Evolutionary conservation across 768 basidiomycete species (phyloP).

Genomic region (Udeniomyces megalosporus): DNA sequence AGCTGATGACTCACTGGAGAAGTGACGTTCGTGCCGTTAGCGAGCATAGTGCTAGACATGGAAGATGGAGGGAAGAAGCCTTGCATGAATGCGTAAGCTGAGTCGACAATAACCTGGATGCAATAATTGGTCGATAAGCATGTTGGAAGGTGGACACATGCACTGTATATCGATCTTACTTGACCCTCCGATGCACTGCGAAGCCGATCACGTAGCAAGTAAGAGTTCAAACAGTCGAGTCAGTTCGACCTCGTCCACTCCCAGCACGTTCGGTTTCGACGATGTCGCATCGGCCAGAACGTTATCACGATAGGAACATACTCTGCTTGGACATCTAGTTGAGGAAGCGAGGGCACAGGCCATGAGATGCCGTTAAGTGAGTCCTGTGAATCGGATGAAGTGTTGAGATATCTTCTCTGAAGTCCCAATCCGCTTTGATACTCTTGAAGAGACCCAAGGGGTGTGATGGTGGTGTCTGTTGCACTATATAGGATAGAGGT

Average conservation of each 20-base stretch:
- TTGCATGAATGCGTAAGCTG: conserved; percentile 50
- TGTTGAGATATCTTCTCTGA: conserved; percentile 14
- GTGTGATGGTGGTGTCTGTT: conserved; percentile 19
- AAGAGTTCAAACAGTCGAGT: neutral
- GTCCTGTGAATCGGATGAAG: too few species aligned
- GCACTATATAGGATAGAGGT: neutral
- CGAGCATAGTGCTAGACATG: conserved; percentile 41
- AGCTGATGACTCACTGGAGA: conserved; percentile 36
- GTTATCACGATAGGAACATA: conserved; percentile 7
- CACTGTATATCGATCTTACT: conserved; percentile 30
- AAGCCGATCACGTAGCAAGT: neutral
- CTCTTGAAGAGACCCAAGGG: conserved; percentile 21
- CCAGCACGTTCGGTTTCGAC: too few species aligned
- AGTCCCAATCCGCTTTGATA: conserved; percentile 17
- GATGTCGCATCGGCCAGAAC: neutral
- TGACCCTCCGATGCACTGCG: conserved; percentile 36
- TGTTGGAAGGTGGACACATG: neutral
- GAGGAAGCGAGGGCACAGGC: conserved; percentile 5
- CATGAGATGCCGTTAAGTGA: conserved; percentile 8
- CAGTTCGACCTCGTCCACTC: too few species aligned
- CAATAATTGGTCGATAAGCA: neutral
- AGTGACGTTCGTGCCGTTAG: conserved; percentile 45
- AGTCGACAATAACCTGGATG: conserved; percentile 40
- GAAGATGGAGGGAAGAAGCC: conserved; percentile 25
- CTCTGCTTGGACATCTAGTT: conserved; percentile 19